Base-by-base conservation (phyloP, 2,329 filamentous ascomycete species). In the Pseudogymnoascus sp. region DNA sequence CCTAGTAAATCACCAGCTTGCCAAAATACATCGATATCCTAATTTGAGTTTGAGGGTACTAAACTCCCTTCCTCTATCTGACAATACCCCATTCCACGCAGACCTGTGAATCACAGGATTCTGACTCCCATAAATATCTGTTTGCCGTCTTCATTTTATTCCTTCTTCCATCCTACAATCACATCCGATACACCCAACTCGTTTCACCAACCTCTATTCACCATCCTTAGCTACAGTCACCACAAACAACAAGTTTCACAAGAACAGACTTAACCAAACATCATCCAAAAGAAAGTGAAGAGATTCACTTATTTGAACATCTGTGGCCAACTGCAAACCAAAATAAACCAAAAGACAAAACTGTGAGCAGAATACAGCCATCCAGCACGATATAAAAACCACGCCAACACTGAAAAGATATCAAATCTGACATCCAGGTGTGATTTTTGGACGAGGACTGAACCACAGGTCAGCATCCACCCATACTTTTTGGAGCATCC, bases 171-270 rank as follows among this genome's bases (percentile, higher is more conserved):
- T 35, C 50, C 29, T 21, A 35, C 29, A 56, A 33, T 13, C 11
- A 33, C 17, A 33, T 19, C 29, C 29, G n/a, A 53, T 53, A 53
- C 46, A 50, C 46, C 2, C 46, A 53, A 56, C 6, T 31, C 11
- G 50, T 56, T 56, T 56, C 50, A 35, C 11, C n/a, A 56, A 33
- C 29, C 21, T 56, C 7, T n/a, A 31, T 31, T 56, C 11, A 56
- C 2, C 11, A 56, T 56, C 50, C 5, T 56, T 29, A 56, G 29
- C 19, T 21, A 33, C 10, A 56, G 17, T 33, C 29, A 56, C 11
- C 50, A 56, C 50, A 56, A 56, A 35, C 26, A 56, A 19, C 46
- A 31, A 56, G n/a, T 56, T 56, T 56, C 26, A 56, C 26, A 33
- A 56, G 26, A 56, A 19, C 50, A 56, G 50, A 33, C 29, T 56